Percentiles rank a stretch among this genome's conserved stretches.
Evolutionary conservation across 352 stramenopile genomes (phyloP).

Genomic region (Globisporangium emineosum): DNA sequence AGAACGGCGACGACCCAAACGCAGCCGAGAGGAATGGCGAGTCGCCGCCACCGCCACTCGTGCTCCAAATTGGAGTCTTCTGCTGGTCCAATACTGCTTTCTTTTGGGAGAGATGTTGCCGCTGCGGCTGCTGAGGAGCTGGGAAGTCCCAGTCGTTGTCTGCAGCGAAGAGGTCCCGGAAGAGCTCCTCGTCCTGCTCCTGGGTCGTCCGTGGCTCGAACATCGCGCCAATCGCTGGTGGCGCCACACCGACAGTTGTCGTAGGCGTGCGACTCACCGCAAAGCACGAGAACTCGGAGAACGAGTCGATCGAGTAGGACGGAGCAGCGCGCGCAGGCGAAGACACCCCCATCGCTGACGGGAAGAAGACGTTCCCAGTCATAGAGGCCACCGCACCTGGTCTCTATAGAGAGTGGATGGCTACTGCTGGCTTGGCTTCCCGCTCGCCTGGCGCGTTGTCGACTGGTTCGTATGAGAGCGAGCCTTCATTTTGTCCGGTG

Average conservation of each 20-base stretch:
- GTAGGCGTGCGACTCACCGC: slow-evolving; percentile 34
- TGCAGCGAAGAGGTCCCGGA: slow-evolving; percentile 51
- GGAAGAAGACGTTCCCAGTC: slow-evolving; percentile 20
- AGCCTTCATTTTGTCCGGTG: background rate
- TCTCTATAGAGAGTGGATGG: background rate
- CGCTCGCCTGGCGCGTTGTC: background rate
- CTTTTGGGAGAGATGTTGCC: background rate
- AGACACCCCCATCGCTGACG: background rate
- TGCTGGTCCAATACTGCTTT: background rate
- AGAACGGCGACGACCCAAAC: background rate
- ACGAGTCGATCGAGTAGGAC: slow-evolving; percentile 53
- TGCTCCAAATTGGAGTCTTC: background rate
- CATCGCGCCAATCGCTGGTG: slow-evolving; percentile 3
- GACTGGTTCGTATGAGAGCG: slow-evolving; percentile 1
- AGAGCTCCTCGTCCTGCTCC: slow-evolving; percentile 64
- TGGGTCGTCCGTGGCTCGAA: slow-evolving; percentile 15
- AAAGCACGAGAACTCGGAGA: slow-evolving; percentile 46
- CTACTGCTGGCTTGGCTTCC: background rate
- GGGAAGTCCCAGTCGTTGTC: slow-evolving; percentile 28
- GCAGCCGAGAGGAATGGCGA: background rate
- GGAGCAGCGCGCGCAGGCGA: slow-evolving; percentile 3
- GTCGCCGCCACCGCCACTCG: background rate
- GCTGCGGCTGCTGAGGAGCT: background rate
- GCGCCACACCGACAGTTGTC: slow-evolving; percentile 8
- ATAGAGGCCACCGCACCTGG: slow-evolving; percentile 1